Evolutionary conservation across 1,284 basidiomycete species (phyloP), one percentile per base, ranked within the genome.

Genomic region (Chalciporus piperatoides): DNA sequence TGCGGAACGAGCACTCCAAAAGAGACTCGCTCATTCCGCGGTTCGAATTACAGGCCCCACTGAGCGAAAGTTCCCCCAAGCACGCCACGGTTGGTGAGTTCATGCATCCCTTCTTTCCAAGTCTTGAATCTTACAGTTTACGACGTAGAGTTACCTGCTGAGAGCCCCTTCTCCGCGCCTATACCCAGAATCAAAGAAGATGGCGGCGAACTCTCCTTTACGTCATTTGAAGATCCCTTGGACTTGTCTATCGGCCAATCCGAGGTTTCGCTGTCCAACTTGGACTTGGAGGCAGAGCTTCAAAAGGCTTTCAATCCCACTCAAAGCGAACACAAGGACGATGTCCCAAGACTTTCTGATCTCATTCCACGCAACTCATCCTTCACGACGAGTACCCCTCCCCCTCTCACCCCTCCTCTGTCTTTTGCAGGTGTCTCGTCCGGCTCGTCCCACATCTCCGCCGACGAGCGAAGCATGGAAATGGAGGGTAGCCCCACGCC

Each of bases 21-120:
- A 54, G 48, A 8, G 64, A 64, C 44, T 68, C 64, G 12, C 61
- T 77, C 17, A 62, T 81, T 39, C 79, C 79, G 0, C 71, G 65
- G 36, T 77, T 80, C 41, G 71, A 59, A 14, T 44, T 62, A 14
- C 58, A 46, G 24, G 46, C 42, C 0, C 55, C 52, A 1, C 50
- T 28, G 35, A 52, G 46, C 40, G 52, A 63, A 36, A 65, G 56
- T 15, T 63, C 62, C 2, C 62, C 63, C 5, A 59, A 54, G 50
- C 49, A 46, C 23, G 19, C 33, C 21, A 51, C 46, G 21, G 8
- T 9, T 6, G 21, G 62, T 68, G 24, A 21, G 65, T 53, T 44
- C 32, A 12, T 30, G 11, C 3, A 25, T 38, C 14, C 30, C n/a
- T 7, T 19, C 9, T 30, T 7, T 15, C 35, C 24, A 4, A 9